A percentile compares a stretch with the other conserved stretches of the same genome.
Evolutionary conservation across 192 early-diverging fungal species (phyloP).

Genomic region (Backusella westeae): DNA sequence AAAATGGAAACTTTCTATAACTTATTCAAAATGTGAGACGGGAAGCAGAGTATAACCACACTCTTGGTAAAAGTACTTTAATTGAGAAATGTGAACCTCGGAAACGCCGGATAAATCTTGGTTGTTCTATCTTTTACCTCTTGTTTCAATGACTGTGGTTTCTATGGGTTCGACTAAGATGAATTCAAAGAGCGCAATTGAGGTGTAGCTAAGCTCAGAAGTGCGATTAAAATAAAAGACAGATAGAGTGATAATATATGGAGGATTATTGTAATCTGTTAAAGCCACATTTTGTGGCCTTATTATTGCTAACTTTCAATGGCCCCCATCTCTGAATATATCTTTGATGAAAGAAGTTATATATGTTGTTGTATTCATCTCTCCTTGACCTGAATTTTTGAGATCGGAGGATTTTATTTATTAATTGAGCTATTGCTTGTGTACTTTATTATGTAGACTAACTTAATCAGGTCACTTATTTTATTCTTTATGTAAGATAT

Average conservation of each 20-base stretch:
- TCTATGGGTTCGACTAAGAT: neutral
- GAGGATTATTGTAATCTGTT: neutral
- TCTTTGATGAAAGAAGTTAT: neutral
- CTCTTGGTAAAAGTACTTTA: neutral
- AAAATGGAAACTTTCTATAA: slow-evolving; percentile 1
- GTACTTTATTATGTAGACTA: neutral
- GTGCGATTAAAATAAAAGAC: neutral
- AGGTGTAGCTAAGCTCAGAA: neutral
- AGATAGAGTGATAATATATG: neutral
- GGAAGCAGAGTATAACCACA: neutral
- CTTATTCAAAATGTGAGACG: neutral
- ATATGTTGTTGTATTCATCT: neutral
- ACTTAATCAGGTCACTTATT: neutral
- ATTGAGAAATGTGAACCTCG: neutral
- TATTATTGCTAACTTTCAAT: neutral
- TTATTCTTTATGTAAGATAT: neutral
- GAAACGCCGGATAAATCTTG: neutral
- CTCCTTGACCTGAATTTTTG: neutral
- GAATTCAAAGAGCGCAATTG: neutral
- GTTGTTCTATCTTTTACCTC: neutral
- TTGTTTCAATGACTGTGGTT: neutral
- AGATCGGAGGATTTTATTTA: neutral
- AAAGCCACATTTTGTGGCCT: neutral
- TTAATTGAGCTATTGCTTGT: neutral
- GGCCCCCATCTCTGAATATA: neutral